Percentiles rank a stretch among this genome's conserved stretches.
Evolutionary conservation across 2,329 filamentous ascomycete genomes (phyloP).

Genomic region (Ilyonectria sp.): DNA sequence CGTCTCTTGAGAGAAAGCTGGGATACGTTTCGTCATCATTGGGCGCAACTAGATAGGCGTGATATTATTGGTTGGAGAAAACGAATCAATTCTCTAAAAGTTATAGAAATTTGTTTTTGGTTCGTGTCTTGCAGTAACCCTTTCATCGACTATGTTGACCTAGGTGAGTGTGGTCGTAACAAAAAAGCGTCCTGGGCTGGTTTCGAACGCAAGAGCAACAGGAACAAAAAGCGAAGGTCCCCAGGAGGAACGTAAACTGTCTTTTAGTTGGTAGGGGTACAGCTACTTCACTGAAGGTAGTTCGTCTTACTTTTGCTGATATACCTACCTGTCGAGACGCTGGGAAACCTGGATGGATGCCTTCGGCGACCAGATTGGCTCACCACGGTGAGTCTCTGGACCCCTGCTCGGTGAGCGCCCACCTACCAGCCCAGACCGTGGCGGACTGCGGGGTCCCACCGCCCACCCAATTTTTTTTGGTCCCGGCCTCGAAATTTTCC

Average conservation of each 20-base stretch:
- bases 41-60: neutral
- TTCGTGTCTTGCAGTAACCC: no score
- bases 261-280: neutral
- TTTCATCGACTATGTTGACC: neutral
- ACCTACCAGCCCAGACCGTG: slow-evolving; percentile 3
- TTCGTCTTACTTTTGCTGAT: neutral
- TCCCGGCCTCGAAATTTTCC: slow-evolving; percentile 49
- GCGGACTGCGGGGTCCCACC: slow-evolving; percentile 49
- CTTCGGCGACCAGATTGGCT: neutral
- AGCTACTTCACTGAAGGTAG: neutral
- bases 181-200: neutral
- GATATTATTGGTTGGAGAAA: no score
- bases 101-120: no score
- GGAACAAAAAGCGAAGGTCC: slow-evolving; percentile 1
- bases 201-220: neutral
- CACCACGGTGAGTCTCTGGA: slow-evolving; percentile 31
- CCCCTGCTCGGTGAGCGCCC: slow-evolving; percentile 42
- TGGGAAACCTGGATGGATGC: neutral
- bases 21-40: neutral
- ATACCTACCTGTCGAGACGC: neutral
- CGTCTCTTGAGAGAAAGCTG: neutral
- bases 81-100: no score
- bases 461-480: slow-evolving; percentile 45
- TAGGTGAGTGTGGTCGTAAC: no score
- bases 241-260: neutral